Evolutionary conservation across 2,329 filamentous ascomycete genomes (phyloP).

Genomic region (Blumeriella jaapii): DNA sequence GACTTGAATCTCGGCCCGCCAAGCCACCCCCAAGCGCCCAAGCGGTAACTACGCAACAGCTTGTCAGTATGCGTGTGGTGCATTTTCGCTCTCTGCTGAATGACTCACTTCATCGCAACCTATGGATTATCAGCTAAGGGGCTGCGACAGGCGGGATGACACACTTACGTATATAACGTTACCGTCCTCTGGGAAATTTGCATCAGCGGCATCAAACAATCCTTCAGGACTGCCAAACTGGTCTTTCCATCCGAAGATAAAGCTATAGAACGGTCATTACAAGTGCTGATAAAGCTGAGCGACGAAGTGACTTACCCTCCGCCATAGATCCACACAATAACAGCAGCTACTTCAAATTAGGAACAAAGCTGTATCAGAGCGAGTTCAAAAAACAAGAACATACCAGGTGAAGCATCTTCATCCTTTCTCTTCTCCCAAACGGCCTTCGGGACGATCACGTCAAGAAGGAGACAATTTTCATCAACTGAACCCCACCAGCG

Average conservation of each 20-base stretch:
- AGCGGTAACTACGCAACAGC: constrained; percentile 1
- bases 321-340: constrained; percentile 1
- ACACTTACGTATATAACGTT: constrained; percentile 3
- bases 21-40: constrained; percentile 2
- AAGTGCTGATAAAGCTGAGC: neutral
- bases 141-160: neutral
- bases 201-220: constrained; percentile 1
- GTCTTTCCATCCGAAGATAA: constrained; percentile 3
- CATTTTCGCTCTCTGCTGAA: too few relatives aligned
- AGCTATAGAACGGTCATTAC: constrained; percentile 1
- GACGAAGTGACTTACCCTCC: neutral
- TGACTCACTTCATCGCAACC: neutral
- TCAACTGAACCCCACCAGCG: neutral
- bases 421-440: constrained; percentile 1
- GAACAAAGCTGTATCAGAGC: neutral
- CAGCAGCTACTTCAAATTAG: neutral
- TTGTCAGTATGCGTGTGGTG: too few relatives aligned
- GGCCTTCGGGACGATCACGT: constrained; percentile 3
- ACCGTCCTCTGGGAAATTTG: neutral
- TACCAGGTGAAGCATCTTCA: neutral
- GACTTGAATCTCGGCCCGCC: neutral
- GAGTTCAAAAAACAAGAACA: neutral
- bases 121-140: neutral
- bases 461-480: constrained; percentile 2
- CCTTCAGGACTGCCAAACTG: constrained; percentile 1